Conservation (phyloP, 345 rosid species). For the Salix exigua region DNA sequence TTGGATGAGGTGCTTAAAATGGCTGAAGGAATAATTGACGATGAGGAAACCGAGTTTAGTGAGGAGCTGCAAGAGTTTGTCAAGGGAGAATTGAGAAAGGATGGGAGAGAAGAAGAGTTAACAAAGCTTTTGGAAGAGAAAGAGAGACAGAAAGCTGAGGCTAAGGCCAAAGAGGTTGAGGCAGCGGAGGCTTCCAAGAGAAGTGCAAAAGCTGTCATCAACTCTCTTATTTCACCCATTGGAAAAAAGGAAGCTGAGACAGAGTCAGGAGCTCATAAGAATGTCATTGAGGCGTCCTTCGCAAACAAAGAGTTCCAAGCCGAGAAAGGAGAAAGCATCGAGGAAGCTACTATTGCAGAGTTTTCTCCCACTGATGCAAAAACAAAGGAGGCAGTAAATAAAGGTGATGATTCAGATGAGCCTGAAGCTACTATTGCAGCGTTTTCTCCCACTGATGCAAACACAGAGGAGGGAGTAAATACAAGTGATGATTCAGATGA, state of each 20-base stretch:
- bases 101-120: conserved; percentile 73
- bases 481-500: not conserved
- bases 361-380: conserved; percentile 15
- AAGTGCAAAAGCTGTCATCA: conserved; percentile 47
- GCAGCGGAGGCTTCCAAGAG: conserved; percentile 74
- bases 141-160: conserved; percentile 81
- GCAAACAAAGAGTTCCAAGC: conserved; percentile 14
- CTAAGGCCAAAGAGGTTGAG: conserved; percentile 68
- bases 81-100: conserved; percentile 61
- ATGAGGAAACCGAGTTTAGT: conserved; percentile 47
- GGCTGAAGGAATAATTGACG: conserved; percentile 70
- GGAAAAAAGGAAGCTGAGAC: conserved; percentile 44
- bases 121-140: conserved; percentile 76
- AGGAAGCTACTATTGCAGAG: conserved; percentile 28
- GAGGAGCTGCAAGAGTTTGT: conserved; percentile 78
- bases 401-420: not conserved
- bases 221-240: conserved; percentile 45
- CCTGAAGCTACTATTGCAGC: conserved; percentile 4
- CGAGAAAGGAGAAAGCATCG: conserved; percentile 26
- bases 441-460: conserved; percentile 12
- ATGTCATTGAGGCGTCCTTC: conserved; percentile 21
- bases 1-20: conserved; percentile 73
- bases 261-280: conserved; percentile 15
- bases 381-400: not conserved
- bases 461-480: not conserved